phyloP scores from a whole-genome alignment of 2,329 filamentous ascomycete species.

The Alternaria sp. region DNA sequence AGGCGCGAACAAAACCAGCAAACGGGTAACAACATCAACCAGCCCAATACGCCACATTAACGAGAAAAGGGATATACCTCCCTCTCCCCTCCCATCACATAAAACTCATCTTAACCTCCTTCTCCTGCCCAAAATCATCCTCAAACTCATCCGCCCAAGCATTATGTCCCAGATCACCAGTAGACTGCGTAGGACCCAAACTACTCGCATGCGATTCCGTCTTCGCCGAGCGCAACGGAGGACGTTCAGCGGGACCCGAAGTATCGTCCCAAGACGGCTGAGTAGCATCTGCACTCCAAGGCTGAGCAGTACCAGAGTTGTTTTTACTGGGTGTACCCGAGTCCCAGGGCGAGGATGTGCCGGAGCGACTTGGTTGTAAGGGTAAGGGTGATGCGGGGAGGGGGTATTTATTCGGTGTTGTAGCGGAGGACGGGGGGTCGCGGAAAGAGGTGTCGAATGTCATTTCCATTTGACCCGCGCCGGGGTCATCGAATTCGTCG shows the following conservation, averaged over 20 bases:
- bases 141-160: conserved; percentile 58
- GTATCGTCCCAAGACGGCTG: conserved; percentile 22
- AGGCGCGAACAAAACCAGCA: not conserved
- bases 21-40: not conserved
- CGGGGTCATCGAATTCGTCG: conserved; percentile 41
- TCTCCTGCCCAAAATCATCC: conserved; percentile 54
- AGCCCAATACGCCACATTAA: not conserved
- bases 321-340: not conserved
- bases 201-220: conserved; percentile 30
- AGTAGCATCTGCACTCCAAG: conserved; percentile 1
- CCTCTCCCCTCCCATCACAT: conserved; percentile 21
- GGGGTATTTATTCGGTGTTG: conserved; percentile 15
- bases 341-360: conserved; percentile 17
- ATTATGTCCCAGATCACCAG: conserved; percentile 46
- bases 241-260: conserved; percentile 26
- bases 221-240: conserved; percentile 33
- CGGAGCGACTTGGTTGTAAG: not conserved
- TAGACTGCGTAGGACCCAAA: not conserved
- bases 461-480: conserved; percentile 47
- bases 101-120: conserved; percentile 58
- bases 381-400: not conserved
- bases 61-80: not conserved
- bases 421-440: conserved; percentile 16
- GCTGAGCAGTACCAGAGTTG: not conserved
- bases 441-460: conserved; percentile 52